Base-by-base conservation (phyloP, 352 stramenopile genomes). In the Peronospora belbahrii region DNA sequence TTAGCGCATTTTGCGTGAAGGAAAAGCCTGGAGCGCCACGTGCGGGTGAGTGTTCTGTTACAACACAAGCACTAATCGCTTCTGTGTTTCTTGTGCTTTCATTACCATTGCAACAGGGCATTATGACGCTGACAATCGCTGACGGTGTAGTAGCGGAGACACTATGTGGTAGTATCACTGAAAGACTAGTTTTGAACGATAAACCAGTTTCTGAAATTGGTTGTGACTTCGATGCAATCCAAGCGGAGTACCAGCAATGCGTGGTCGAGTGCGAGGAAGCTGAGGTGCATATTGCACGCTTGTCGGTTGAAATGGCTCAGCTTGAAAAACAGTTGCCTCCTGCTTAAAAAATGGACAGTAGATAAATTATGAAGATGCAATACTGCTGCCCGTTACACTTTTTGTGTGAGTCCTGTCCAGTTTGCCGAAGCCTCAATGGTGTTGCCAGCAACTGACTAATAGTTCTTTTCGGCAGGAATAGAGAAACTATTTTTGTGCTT, bases 1-100 rank as follows among this genome's bases (percentile, higher is more conserved):
- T 50, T 27, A 59, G 42, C 38, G 18, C 54, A 51, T 18, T 44
- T 69, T 65, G 60, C 46, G 32, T 68, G 58, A 62, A 53, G 48
- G 65, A 64, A 64, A 37, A 62, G 37, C 55, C 49, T 54, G 49
- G 65, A 62, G 37, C 22, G 42, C 52, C 42, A 39, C 49, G 36
- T 59, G 49, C 41, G 51, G 53, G 42, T 68, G 54, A 53, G 49
- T 67, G 32, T 41, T 54, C 31, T 44, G 15, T 47, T 40, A 48
- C 32, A 38, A 20, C 40, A 19, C 37, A 37, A 62, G 23, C 52
- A 63, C 60, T 69, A 62, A 69, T 65, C 33, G 24, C 14, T 47
- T 65, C 45, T 66, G 32, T 65, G 34, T 58, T 42, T 50, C 22
- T 61, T 62, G 34, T 17, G 40, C 8, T 37, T 55, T 45, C 19